Conservation (phyloP, 352 stramenopile genomes). For the Phytophthora constricta region DNA sequence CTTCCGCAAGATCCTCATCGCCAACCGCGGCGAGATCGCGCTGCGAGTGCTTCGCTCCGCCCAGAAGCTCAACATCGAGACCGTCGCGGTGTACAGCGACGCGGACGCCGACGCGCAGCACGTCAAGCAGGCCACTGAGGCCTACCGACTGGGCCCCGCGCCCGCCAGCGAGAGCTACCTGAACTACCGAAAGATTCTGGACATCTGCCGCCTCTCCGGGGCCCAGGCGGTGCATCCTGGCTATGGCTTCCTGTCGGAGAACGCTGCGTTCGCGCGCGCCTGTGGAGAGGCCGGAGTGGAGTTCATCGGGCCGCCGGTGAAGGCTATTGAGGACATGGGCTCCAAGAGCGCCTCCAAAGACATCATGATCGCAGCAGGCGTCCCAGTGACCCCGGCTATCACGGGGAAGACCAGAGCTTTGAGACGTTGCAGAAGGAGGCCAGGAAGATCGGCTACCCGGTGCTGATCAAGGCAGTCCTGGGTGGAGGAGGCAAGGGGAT, state of each 20-base stretch:
- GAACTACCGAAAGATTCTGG: slow-evolving; percentile 78
- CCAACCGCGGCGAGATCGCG: slow-evolving; percentile 92
- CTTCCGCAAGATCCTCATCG: slow-evolving; percentile 93
- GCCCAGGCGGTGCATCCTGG: slow-evolving; percentile 90
- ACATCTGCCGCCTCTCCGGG: slow-evolving; percentile 63
- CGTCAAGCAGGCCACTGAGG: slow-evolving; percentile 78
- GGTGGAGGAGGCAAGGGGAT: slow-evolving; percentile 94
- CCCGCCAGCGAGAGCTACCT: slow-evolving; percentile 81
- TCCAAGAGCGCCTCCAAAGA: slow-evolving; percentile 93
- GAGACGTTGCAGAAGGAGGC: slow-evolving; percentile 80
- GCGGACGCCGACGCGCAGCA: slow-evolving; percentile 82
- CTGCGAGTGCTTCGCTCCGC: slow-evolving; percentile 86
- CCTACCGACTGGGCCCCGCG: slow-evolving; percentile 71
- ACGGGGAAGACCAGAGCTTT: slow-evolving; percentile 89
- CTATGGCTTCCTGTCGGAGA: slow-evolving; percentile 93
- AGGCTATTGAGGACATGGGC: slow-evolving; percentile 92
- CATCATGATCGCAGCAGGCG: slow-evolving; percentile 89
- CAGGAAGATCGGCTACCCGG: slow-evolving; percentile 89
- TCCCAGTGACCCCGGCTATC: slow-evolving; percentile 91
- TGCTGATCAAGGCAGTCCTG: slow-evolving; percentile 93
- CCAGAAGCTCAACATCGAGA: slow-evolving; percentile 89
- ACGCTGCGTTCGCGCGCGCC: slow-evolving; percentile 73
- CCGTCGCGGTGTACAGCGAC: slow-evolving; percentile 92
- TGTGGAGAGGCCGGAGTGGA: slow-evolving; percentile 79
- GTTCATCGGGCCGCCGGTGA: slow-evolving; percentile 91